A percentile compares a stretch with the other conserved stretches of the same genome.
Evolutionary conservation across 768 basidiomycete genomes (phyloP).

Genomic region (Tricholoma sp.): DNA sequence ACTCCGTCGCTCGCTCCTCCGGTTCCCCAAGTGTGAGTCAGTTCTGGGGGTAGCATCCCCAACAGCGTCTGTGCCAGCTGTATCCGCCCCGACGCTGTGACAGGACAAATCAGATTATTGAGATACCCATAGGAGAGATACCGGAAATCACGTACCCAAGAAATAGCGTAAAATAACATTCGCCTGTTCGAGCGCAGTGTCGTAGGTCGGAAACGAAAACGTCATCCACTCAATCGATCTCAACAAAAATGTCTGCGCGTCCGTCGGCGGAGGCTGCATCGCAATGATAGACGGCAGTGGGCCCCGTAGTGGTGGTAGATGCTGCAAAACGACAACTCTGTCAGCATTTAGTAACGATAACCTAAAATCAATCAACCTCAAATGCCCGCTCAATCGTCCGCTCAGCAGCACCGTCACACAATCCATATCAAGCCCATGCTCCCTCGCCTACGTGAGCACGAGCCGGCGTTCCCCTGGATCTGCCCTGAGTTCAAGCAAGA

Average conservation of each 20-base stretch:
- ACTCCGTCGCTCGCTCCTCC: conserved; percentile 69
- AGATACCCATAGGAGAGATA: not conserved
- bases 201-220: conserved; percentile 66
- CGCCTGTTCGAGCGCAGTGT: conserved; percentile 78
- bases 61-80: conserved; percentile 59
- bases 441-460: conserved; percentile 70
- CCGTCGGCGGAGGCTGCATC: conserved; percentile 50
- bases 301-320: conserved; percentile 49
- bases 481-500: conserved; percentile 62
- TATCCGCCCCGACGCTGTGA: conserved; percentile 66
- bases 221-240: conserved; percentile 94
- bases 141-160: conserved; percentile 52
- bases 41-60: conserved; percentile 47
- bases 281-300: conserved; percentile 58
- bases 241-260: conserved; percentile 61
- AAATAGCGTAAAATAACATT: conserved; percentile 89
- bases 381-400: conserved; percentile 69
- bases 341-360: not conserved
- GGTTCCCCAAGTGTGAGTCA: conserved; percentile 59
- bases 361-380: conserved; percentile 31
- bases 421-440: conserved; percentile 80
- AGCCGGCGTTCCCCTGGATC: conserved; percentile 60
- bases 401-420: conserved; percentile 81
- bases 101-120: not conserved
- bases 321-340: conserved; percentile 27